phyloP scores from a whole-genome alignment of 1,284 basidiomycete species.

The Tylopilus orsonianus region DNA sequence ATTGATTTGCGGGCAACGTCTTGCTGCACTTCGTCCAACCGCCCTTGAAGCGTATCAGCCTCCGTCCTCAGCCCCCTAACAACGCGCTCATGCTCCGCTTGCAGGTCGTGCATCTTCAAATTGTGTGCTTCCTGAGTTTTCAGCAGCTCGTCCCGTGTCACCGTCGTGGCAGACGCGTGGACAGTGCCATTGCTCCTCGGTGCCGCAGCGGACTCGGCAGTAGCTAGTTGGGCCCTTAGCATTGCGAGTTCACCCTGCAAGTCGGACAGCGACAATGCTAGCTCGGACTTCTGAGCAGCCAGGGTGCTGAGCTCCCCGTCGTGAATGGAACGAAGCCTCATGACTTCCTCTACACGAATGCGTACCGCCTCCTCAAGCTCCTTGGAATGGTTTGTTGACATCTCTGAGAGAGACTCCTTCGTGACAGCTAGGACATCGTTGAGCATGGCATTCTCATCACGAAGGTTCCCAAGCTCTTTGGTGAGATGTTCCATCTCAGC shows the following conservation, averaged over 20 bases:
- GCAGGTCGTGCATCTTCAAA: conserved; percentile 73
- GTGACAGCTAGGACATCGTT: conserved; percentile 69
- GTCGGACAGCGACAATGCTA: conserved; percentile 62
- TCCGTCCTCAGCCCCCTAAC: conserved; percentile 59
- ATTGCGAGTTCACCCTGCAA: conserved; percentile 74
- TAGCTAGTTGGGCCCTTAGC: conserved; percentile 51
- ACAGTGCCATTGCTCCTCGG: conserved; percentile 57
- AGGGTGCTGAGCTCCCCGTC: conserved; percentile 57
- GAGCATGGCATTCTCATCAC: conserved; percentile 36
- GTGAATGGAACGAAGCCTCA: conserved; percentile 55
- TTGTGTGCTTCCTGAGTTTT: conserved; percentile 79
- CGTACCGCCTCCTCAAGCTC: conserved; percentile 74
- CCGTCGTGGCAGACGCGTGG: conserved; percentile 45
- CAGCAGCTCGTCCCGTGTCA: conserved; percentile 73
- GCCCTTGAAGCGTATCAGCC: conserved; percentile 55
- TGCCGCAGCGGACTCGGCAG: conserved; percentile 44
- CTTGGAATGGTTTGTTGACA: conserved; percentile 62
- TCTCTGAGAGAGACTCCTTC: conserved; percentile 66
- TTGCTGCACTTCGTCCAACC: conserved; percentile 55
- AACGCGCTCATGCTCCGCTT: conserved; percentile 67
- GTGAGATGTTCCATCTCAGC: conserved; percentile 56
- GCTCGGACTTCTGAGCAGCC: conserved; percentile 56
- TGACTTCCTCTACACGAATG: conserved; percentile 66
- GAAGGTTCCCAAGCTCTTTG: conserved; percentile 56
- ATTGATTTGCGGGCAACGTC: conserved; percentile 68